Conservation (phyloP, 176 grass and related monocot genomes). For the Carex parvula region DNA sequence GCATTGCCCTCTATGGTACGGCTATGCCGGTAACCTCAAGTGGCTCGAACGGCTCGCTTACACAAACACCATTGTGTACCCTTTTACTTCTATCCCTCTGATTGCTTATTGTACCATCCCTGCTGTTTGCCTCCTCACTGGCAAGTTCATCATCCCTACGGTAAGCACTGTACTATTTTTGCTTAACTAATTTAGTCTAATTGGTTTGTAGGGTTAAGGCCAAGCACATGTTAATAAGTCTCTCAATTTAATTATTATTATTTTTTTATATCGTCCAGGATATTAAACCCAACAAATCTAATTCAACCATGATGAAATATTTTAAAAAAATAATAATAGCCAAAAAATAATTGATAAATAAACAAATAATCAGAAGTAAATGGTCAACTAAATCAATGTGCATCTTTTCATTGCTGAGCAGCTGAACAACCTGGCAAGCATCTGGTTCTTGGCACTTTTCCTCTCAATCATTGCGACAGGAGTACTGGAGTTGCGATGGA, state of each 20-base stretch:
- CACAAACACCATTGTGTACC: slow-evolving; percentile 96
- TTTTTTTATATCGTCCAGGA: background rate
- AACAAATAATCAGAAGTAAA: background rate
- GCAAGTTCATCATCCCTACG: slow-evolving; percentile 91
- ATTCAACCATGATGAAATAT: background rate
- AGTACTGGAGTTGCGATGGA: slow-evolving; percentile 79
- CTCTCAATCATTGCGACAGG: slow-evolving; percentile 82
- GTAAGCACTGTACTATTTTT: slow-evolving; percentile 29
- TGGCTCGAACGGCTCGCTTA: slow-evolving; percentile 94
- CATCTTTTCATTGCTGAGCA: slow-evolving; percentile 19
- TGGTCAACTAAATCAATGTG: background rate
- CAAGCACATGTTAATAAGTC: background rate
- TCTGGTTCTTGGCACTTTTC: slow-evolving; percentile 92
- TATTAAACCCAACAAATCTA: background rate
- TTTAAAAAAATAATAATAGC: background rate
- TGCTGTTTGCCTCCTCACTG: slow-evolving; percentile 82
- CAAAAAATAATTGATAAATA: no score
- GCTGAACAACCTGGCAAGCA: slow-evolving; percentile 79
- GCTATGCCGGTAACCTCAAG: slow-evolving; percentile 81
- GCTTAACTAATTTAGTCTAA: background rate
- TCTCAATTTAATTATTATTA: background rate
- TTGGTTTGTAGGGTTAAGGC: background rate
- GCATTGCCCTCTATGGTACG: slow-evolving; percentile 94
- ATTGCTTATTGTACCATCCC: slow-evolving; percentile 89
- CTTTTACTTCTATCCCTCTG: slow-evolving; percentile 89